Evolutionary conservation across 805 yeast species (phyloP).

Genomic region (Ogataea saltuana): DNA sequence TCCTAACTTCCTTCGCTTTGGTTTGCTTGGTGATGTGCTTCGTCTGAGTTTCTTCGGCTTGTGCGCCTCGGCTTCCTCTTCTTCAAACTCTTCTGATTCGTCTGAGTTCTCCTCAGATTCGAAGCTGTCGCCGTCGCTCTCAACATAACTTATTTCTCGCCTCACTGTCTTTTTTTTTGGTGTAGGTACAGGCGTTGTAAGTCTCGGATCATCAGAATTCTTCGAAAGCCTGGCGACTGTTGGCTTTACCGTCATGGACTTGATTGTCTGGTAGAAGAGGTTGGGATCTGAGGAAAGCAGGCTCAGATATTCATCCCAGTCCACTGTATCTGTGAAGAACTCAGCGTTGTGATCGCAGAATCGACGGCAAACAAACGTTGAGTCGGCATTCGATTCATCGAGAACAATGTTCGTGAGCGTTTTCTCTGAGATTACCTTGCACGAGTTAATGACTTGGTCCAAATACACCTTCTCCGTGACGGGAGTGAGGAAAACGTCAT

Average conservation of each 20-base stretch:
- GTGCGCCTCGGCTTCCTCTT: slow-evolving; percentile 1
- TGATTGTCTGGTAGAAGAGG: slow-evolving; percentile 36
- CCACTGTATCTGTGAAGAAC: slow-evolving; percentile 38
- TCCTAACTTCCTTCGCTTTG: slow-evolving; percentile 3
- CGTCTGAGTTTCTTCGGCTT: not conserved
- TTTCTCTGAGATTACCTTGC: slow-evolving; percentile 42
- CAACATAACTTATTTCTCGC: slow-evolving; percentile 14
- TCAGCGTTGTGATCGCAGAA: slow-evolving; percentile 42
- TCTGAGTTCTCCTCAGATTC: not conserved
- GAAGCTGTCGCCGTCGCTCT: slow-evolving; percentile 12
- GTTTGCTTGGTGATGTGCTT: slow-evolving; percentile 2
- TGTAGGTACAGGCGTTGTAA: slow-evolving; percentile 2
- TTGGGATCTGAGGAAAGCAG: slow-evolving; percentile 31
- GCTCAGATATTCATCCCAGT: slow-evolving; percentile 38
- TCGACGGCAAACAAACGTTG: slow-evolving; percentile 42
- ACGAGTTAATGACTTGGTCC: slow-evolving; percentile 44
- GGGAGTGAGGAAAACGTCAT: slow-evolving; percentile 60
- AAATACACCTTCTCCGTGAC: slow-evolving; percentile 46
- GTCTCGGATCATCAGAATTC: slow-evolving; percentile 6
- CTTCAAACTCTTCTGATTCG: slow-evolving; percentile 2
- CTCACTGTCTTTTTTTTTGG: slow-evolving; percentile 18
- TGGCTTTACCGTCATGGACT: slow-evolving; percentile 33
- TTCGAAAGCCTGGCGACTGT: slow-evolving; percentile 14
- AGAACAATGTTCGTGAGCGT: slow-evolving; percentile 38
- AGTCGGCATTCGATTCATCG: slow-evolving; percentile 38